Evolutionary conservation across 1,284 basidiomycete species (phyloP).

Genomic region (Fomitopsis schrenkii): DNA sequence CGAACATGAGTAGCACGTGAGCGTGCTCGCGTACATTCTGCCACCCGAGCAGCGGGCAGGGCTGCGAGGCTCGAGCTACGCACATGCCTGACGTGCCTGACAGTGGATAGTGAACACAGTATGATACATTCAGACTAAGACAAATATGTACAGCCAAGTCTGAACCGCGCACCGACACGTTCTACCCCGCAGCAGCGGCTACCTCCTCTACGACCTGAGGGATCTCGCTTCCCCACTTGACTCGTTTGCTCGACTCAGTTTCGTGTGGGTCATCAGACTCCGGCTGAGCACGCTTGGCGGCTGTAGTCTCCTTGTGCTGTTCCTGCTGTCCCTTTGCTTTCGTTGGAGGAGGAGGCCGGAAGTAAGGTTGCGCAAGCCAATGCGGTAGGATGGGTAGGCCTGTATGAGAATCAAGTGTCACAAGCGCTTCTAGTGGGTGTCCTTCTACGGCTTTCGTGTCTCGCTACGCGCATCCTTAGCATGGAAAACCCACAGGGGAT

Average conservation of each 20-base stretch:
- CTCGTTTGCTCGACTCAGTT: neutral
- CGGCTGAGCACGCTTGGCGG: neutral
- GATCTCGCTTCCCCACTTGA: neutral
- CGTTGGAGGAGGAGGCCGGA: constrained; percentile 42
- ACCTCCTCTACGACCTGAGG: neutral
- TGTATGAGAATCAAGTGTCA: constrained; percentile 45
- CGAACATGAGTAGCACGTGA: too few relatives aligned
- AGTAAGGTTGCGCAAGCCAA: constrained; percentile 87
- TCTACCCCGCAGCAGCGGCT: neutral
- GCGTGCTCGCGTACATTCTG: too few relatives aligned
- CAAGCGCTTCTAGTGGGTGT: constrained; percentile 38
- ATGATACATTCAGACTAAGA: too few relatives aligned
- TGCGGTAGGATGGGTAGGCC: constrained; percentile 67
- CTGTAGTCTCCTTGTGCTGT: neutral
- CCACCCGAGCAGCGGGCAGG: too few relatives aligned
- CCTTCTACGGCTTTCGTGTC: constrained; percentile 39
- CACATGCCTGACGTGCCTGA: too few relatives aligned
- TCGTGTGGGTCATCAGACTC: neutral
- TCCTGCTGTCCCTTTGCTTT: neutral
- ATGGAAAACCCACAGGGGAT: neutral
- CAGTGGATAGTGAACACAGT: too few relatives aligned
- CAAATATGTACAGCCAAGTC: neutral
- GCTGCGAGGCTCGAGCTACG: too few relatives aligned
- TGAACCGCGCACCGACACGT: neutral
- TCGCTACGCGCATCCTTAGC: constrained; percentile 26